phyloP scores from a whole-genome alignment of 345 rosid species.

The Trapa bicornis region DNA sequence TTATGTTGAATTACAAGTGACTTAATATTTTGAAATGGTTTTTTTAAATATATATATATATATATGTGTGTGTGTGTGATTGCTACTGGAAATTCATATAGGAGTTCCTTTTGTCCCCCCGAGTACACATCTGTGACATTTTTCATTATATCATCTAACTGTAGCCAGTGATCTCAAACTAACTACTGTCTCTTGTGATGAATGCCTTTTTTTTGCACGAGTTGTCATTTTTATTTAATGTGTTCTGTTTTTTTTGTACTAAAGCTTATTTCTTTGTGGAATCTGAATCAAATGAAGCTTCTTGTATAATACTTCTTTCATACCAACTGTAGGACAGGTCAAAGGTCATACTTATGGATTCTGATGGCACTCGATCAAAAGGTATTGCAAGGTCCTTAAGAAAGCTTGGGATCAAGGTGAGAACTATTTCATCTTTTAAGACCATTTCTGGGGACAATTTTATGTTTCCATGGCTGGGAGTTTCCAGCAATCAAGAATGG shows the following conservation, averaged over 20 bases:
- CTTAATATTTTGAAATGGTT: neutral
- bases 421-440: constrained; percentile 10
- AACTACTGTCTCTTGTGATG: neutral
- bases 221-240: neutral
- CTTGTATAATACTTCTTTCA: constrained; percentile 27
- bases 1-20: neutral
- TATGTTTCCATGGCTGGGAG: neutral
- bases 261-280: neutral
- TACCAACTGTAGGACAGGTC: constrained; percentile 86
- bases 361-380: constrained; percentile 73
- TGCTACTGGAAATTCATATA: neutral
- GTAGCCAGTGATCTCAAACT: neutral
- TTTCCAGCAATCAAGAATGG: neutral
- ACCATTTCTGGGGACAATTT: too few species aligned
- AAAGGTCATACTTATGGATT: constrained; percentile 88
- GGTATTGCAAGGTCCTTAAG: constrained; percentile 86
- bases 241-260: neutral
- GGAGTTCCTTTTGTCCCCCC: neutral
- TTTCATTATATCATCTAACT: neutral
- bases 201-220: too few species aligned
- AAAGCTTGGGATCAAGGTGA: constrained; percentile 72
- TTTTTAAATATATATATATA: too few species aligned
- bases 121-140: neutral
- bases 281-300: constrained; percentile 6
- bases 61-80: too few species aligned